Evolutionary conservation across 495 filamentous ascomycete genomes (phyloP).

Genomic region (Staphylotrichum tortipilum): DNA sequence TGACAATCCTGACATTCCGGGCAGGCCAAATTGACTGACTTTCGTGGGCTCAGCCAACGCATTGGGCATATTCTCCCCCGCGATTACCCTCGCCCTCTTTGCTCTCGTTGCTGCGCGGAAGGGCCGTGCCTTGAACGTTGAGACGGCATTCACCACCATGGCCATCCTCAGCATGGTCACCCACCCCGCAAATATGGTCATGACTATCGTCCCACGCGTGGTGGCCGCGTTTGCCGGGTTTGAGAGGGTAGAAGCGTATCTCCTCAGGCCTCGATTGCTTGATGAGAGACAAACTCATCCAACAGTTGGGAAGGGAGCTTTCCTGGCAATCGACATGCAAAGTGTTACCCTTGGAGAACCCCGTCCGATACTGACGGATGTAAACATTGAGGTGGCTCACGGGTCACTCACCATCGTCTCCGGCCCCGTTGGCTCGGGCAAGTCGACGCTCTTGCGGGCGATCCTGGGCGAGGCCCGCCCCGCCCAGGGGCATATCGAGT

Average conservation of each 20-base stretch:
- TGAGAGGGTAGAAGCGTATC: slow-evolving; percentile 28
- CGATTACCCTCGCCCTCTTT: slow-evolving; percentile 31
- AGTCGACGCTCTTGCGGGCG: slow-evolving; percentile 47
- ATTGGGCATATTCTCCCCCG: slow-evolving; percentile 36
- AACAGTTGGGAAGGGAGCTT: background rate
- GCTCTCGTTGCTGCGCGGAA: slow-evolving; percentile 19
- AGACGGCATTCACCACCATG: slow-evolving; percentile 33
- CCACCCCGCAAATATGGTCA: slow-evolving; percentile 36
- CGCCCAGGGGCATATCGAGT: slow-evolving; percentile 34
- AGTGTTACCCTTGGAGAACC: background rate
- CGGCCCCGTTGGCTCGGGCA: slow-evolving; percentile 48
- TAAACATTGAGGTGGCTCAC: slow-evolving; percentile 7
- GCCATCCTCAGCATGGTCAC: slow-evolving; percentile 30
- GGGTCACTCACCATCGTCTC: slow-evolving; percentile 10
- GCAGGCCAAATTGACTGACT: background rate
- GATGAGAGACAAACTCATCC: background rate
- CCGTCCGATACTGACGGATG: slow-evolving; percentile 4
- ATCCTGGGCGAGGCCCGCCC: slow-evolving; percentile 45
- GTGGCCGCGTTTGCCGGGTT: slow-evolving; percentile 26
- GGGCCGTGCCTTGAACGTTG: slow-evolving; percentile 16
- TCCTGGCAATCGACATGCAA: background rate
- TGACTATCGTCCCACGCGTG: slow-evolving; percentile 31
- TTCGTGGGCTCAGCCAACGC: slow-evolving; percentile 25
- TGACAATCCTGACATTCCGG: background rate
- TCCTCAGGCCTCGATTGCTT: background rate